Base-by-base conservation (phyloP, 1,284 basidiomycete species). In the Malassezia obtusa region DNA sequence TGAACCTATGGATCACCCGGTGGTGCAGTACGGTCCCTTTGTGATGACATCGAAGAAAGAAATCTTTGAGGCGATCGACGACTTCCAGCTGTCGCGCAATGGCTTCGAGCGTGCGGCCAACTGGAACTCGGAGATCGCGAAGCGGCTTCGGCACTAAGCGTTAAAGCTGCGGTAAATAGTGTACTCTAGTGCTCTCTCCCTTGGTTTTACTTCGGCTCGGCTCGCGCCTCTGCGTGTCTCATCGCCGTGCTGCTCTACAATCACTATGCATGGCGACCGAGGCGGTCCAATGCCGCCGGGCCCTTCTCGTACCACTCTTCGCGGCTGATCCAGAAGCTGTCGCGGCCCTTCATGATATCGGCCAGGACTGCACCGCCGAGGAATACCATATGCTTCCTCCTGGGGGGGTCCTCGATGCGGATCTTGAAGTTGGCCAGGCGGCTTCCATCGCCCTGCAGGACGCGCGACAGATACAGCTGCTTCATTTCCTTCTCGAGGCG, bases 401-500 rank as follows among this genome's bases (percentile, higher is more conserved):
- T 84, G 25, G 92, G 92, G 17, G 92, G 90, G 76, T 98, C 92
- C 77, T 98, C 92, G 69, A 98, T 95, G 40, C 86, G 83, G 73
- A 96, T 90, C 79, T 98, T 98, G 81, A 98, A 98, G 85, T 95
- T 91, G 89, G 86, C 90, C 64, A 98, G 76, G 48, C 94, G 80
- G 30, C 82, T 77, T 0, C 88, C 84, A 73, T 98, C 86, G n/a
- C 86, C 84, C 49, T 81, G 80, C 44, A 98, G 80, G 12, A 96
- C 89, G 17, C 85, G 81, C 6, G 88, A 87, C 57, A 99, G 81
- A 76, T 96, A 92, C 36, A 98, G 80, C 76, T 98, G 92, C 78
- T 98, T 98, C 87, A 98, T 90, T 78, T 98, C 94, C 79, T 98
- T 98, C 77, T 98, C 94, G 41, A 99, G 79, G 38, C 92, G 83